Evolutionary conservation across 441 rosid genomes (phyloP), one percentile per base, ranked within the genome.

Genomic region (Heliophila coronopifolia): DNA sequence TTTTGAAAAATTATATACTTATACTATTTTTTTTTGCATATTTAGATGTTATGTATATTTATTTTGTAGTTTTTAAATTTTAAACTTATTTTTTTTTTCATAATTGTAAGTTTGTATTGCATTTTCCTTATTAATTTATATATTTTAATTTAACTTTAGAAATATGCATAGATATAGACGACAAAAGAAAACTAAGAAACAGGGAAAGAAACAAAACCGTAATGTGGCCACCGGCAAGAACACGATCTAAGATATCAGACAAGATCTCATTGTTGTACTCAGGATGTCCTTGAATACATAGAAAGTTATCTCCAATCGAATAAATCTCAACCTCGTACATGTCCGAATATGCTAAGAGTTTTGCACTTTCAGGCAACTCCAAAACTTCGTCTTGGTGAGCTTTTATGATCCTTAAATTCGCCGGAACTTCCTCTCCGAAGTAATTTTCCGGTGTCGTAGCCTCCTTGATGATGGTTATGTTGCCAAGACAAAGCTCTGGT

Each of bases 211-310:
- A 26, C 11, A 7, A n/a, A 7, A 85, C 94, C 77, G 73, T 47
- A 3, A 84, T 74, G 54, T 51, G 38, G 45, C 73, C 66, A 48
- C 34, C 65, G 14, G 35, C 25, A n/a, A 74, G 74, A 30, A 82
- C 79, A 39, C 94, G 89, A 41, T 80, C 94, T 1, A 84, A 65
- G 59, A 84, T 76, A 58, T 70, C 69, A 38, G 7, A 66, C 18
- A 88, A 70, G 27, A 84, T 82, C 47, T 82, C 94, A 30, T 76
- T 76, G 55, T 84, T 78, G 72, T 88, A 84, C 67, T 88, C 96
- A 5, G 92, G 94, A 62, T 87, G 91, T 14, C 96, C 96, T 49
- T 87, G 96, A 54, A 87, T 84, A 9, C 91, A 89, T 11, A 82
- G 43, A 18, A 87, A 64, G 54, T 63, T 85, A 11, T 72, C 66